A percentile compares a stretch with the other conserved stretches of the same genome.
Conservation (phyloP, 805 yeast species). For the Teunomyces stri region DNA sequence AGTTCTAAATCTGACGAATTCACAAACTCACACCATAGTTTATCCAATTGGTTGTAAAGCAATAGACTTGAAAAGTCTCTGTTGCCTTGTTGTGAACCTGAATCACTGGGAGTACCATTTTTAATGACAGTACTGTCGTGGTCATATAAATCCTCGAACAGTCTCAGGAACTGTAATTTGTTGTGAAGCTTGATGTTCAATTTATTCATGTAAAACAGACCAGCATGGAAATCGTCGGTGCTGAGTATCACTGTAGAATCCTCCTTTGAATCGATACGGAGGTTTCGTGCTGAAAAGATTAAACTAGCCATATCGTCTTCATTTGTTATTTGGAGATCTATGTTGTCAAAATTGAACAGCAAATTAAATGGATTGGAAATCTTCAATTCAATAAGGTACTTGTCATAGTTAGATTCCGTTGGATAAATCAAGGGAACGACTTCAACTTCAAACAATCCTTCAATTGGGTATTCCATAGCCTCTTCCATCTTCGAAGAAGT, state of each 20-base stretch:
- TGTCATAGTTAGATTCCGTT: constrained; percentile 25
- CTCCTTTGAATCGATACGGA: constrained; percentile 6
- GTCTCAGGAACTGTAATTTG: constrained; percentile 17
- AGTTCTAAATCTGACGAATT: constrained; percentile 25
- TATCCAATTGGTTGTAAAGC: constrained; percentile 16
- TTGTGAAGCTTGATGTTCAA: constrained; percentile 15
- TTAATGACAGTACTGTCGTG: constrained; percentile 5
- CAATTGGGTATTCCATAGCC: constrained; percentile 28
- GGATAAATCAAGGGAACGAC: constrained; percentile 38
- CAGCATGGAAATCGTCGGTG: constrained; percentile 29
- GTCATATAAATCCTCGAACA: constrained; percentile 7
- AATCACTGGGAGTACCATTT: neutral
- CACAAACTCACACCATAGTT: constrained; percentile 27
- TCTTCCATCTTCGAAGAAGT: constrained; percentile 17
- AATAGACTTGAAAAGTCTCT: neutral
- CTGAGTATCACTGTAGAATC: constrained; percentile 17
- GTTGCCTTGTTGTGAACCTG: neutral
- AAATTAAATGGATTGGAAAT: constrained; percentile 30
- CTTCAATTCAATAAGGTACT: constrained; percentile 34
- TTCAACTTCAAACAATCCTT: constrained; percentile 32
- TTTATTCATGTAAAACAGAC: constrained; percentile 26
- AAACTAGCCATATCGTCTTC: constrained; percentile 8
- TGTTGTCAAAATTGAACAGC: constrained; percentile 17
- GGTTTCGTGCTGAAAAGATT: constrained; percentile 9
- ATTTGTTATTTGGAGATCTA: constrained; percentile 20